phyloP scores from a whole-genome alignment of 2,329 filamentous ascomycete genomes.

The Cladophialophora chaetospira region DNA sequence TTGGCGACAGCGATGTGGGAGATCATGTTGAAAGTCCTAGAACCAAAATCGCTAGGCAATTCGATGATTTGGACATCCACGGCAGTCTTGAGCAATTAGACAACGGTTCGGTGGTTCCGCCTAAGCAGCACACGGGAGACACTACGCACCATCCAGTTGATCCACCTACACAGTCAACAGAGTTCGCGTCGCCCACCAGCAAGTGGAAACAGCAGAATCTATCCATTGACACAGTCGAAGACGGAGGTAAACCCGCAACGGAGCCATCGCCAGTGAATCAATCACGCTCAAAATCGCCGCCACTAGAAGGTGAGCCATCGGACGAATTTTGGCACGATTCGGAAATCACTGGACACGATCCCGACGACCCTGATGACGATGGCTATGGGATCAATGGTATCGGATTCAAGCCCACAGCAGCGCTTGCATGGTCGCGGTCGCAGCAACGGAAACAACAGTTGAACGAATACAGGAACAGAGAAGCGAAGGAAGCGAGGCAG shows the following conservation, averaged over 20 bases:
- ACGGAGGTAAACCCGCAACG: neutral
- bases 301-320: constrained; percentile 33
- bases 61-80: constrained; percentile 34
- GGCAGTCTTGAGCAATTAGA: neutral
- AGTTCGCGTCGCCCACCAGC: neutral
- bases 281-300: constrained; percentile 37
- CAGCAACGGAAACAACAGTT: constrained; percentile 61
- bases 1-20: constrained; percentile 14
- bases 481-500: constrained; percentile 61
- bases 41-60: constrained; percentile 24
- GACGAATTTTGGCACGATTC: constrained; percentile 57
- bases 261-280: neutral
- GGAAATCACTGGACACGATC: constrained; percentile 64
- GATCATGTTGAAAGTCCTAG: constrained; percentile 20
- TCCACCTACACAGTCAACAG: neutral
- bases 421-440: constrained; percentile 58
- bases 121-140: neutral
- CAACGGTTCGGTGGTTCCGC: neutral
- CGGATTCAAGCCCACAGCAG: constrained; percentile 63
- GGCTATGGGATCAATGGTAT: constrained; percentile 66
- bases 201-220: neutral
- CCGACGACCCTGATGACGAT: constrained; percentile 60
- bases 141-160: no score
- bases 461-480: constrained; percentile 60
- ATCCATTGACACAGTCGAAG: neutral